Base-by-base conservation (phyloP, 2,329 filamentous ascomycete species). In the Cryphonectria nitschkei region DNA sequence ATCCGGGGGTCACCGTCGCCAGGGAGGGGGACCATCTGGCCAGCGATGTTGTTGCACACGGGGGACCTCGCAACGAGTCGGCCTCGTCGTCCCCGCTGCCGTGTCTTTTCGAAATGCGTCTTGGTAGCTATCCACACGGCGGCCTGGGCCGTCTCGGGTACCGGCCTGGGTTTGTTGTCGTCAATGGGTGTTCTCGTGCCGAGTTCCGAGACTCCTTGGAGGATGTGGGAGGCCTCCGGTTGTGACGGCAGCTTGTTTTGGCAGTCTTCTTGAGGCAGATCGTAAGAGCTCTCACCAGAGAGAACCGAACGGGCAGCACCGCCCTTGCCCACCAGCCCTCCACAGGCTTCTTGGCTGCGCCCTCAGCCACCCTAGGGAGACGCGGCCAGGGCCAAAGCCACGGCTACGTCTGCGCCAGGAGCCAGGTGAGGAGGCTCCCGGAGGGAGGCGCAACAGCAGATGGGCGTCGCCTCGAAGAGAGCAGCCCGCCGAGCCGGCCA, bases 1-100 rank as follows among this genome's bases (percentile, higher is more conserved):
- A 80, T 75, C 75, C 79, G 78, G 76, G 80, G 75, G 77, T 80
- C 79, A 77, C 80, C 79, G 78, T 78, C 76, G 76, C 81, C 79
- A 75, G 83, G 80, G 80, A 76, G 77, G 75, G 76, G 76, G 76
- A 84, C 82, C 81, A 84, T 84, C 82, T 84, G 84, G 81, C 80
- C 80, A 77, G 74, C 37, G 52, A 50, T 70, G 68, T 19, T 70
- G 68, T 19, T 52, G 70, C 39, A 52, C 65, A 62, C 69, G 65
- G 61, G 60, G 63, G 68, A 60, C 70, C 64, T 66, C 37, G 68
- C 64, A 62, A 66, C 41, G 72, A 46, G 65, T 64, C 64, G 63
- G 71, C 63, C 67, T 67, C 69, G 69, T 70, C 65, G 67, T 64
- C 60, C 54, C 52, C 58, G 69, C 46, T 69, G 62, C 54, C 69